Evolutionary conservation across 1,139 yeast genomes (phyloP).

Genomic region (Yamadazyma diddensiae): DNA sequence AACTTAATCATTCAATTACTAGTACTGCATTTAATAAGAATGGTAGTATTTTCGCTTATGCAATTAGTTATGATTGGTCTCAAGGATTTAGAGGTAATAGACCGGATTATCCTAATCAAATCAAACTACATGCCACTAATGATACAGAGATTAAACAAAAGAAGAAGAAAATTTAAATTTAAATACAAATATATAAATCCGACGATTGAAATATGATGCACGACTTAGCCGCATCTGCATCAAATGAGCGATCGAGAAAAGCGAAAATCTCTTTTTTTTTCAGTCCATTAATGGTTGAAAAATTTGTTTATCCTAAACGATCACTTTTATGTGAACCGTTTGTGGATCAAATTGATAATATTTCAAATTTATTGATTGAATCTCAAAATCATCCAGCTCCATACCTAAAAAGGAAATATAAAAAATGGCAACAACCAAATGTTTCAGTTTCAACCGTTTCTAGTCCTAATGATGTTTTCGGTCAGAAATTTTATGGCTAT

Average conservation of each 20-base stretch:
- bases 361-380: constrained; percentile 31
- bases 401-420: too few species aligned
- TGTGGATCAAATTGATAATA: constrained; percentile 29
- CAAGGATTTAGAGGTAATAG: constrained; percentile 81
- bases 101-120: constrained; percentile 69
- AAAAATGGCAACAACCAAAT: too few species aligned
- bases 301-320: constrained; percentile 22
- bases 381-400: constrained; percentile 35
- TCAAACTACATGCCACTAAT: constrained; percentile 79
- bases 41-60: constrained; percentile 88
- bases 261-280: neutral
- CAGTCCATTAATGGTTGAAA: neutral
- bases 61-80: constrained; percentile 93
- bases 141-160: constrained; percentile 88
- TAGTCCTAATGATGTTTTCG: too few species aligned
- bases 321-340: constrained; percentile 28
- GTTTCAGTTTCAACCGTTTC: too few species aligned
- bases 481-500: too few species aligned
- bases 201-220: neutral
- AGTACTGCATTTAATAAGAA: constrained; percentile 77
- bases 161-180: constrained; percentile 33
- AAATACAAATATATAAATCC: neutral
- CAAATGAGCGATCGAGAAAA: constrained; percentile 3
- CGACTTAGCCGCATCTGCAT: neutral
- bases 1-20: constrained; percentile 70